Percentiles rank a stretch among this genome's conserved stretches.
These are phyloP conservation scores for Volvox africanus DNA, from an alignment of 139 green algal genomes.

Conservation along the genomic window DNA sequence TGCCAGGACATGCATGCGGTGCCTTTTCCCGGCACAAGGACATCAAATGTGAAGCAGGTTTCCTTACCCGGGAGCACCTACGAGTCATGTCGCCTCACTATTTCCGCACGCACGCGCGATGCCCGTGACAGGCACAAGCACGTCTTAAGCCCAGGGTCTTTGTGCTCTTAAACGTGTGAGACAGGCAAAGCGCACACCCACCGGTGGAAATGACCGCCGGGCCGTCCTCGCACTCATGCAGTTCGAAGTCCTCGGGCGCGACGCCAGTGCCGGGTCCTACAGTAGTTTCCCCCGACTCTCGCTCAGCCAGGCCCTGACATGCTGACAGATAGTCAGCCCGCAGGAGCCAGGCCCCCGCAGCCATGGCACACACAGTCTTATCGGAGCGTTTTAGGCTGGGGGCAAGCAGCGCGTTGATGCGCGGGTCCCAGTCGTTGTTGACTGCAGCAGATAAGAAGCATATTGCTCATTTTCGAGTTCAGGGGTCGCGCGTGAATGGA, in stretches of 20 bases:
- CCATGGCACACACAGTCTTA: conserved; percentile 52
- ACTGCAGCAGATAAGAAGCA: not conserved
- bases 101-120: no score
- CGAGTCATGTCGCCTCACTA: no score
- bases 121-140: no score
- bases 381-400: conserved; percentile 51
- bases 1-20: no score
- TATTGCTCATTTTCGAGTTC: no score
- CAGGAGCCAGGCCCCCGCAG: conserved; percentile 44
- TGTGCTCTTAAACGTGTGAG: no score
- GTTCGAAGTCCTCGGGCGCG: conserved; percentile 7
- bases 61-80: no score
- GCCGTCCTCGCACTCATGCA: conserved; percentile 25
- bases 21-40: no score
- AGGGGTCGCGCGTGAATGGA: no score
- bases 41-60: no score
- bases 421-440: conserved; percentile 34
- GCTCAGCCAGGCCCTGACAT: not conserved
- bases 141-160: no score
- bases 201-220: conserved; percentile 11
- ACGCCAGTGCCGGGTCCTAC: not conserved
- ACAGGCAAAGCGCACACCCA: not conserved
- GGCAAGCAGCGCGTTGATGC: conserved; percentile 44
- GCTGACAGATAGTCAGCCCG: not conserved
- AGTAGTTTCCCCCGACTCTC: not conserved